Percentiles rank a stretch among this genome's conserved stretches.
Evolutionary conservation across 75 land plant genomes (phyloP).

Genomic region (Cunninghamia lanceolata): DNA sequence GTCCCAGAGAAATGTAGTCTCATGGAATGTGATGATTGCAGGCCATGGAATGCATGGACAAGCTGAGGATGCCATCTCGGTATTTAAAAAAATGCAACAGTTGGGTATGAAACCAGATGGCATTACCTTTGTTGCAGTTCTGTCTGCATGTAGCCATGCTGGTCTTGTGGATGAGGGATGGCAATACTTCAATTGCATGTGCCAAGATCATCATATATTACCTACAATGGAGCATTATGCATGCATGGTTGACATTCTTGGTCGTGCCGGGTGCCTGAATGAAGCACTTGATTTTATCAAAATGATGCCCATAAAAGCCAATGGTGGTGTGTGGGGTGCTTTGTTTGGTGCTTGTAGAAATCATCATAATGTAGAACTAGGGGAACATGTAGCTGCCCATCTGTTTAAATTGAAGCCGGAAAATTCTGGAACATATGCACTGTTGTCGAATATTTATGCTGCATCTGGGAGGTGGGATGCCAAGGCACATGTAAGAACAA

Average conservation of each 20-base stretch:
- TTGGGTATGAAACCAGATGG: slow-evolving; percentile 8
- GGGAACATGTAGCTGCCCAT: not conserved
- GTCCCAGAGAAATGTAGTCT: not conserved
- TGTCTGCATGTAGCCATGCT: slow-evolving; percentile 15
- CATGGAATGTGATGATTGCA: slow-evolving; percentile 15
- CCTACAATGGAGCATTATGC: slow-evolving; percentile 16
- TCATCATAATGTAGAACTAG: not conserved
- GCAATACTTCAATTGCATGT: slow-evolving; percentile 11
- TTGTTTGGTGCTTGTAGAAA: slow-evolving; percentile 10
- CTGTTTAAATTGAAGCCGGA: not conserved
- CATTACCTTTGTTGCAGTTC: slow-evolving; percentile 10
- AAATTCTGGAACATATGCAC: not conserved
- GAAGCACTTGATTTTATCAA: slow-evolving; percentile 11
- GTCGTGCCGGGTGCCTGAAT: slow-evolving; percentile 10
- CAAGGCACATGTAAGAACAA: slow-evolving; percentile 5
- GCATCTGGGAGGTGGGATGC: slow-evolving; percentile 2
- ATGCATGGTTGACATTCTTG: slow-evolving; percentile 15
- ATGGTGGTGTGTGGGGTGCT: slow-evolving; percentile 4
- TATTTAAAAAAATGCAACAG: not conserved
- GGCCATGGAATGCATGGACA: slow-evolving; percentile 13
- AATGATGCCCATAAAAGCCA: slow-evolving; percentile 8
- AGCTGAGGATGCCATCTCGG: slow-evolving; percentile 3
- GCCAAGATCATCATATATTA: not conserved
- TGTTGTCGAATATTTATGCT: slow-evolving; percentile 3
- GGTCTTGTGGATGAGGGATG: slow-evolving; percentile 8